phyloP scores from a whole-genome alignment of 371 early-diverging fungal species.

The Choanephora cucurbitarum region DNA sequence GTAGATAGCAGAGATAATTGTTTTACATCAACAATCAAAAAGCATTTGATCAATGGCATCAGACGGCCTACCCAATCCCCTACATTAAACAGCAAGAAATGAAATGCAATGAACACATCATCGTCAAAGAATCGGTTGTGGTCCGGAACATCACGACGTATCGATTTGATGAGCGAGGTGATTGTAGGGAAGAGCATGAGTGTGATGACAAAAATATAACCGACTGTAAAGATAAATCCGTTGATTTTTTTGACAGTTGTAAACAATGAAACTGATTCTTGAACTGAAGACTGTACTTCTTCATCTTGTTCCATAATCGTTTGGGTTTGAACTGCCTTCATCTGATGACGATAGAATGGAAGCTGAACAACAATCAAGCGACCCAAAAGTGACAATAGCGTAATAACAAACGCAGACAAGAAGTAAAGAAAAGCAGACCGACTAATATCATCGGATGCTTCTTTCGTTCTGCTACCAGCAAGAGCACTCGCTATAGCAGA shows the following conservation, averaged over 20 bases:
- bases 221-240: conserved; percentile 55
- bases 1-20: conserved; percentile 49
- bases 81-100: conserved; percentile 74
- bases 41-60: conserved; percentile 38
- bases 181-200: conserved; percentile 79
- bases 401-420: conserved; percentile 50
- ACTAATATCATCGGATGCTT: conserved; percentile 35
- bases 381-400: conserved; percentile 49
- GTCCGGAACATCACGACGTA: conserved; percentile 22
- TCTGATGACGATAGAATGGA: conserved; percentile 56
- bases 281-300: not conserved
- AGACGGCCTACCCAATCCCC: conserved; percentile 79
- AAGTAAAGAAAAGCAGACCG: conserved; percentile 65
- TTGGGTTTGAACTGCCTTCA: conserved; percentile 13
- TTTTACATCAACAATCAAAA: conserved; percentile 42
- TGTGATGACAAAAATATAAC: conserved; percentile 68
- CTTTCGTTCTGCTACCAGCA: conserved; percentile 18
- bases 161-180: conserved; percentile 69
- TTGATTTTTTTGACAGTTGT: conserved; percentile 33
- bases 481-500: conserved; percentile 58
- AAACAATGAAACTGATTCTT: conserved; percentile 15
- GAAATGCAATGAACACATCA: conserved; percentile 72
- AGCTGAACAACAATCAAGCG: conserved; percentile 43
- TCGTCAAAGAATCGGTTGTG: conserved; percentile 40
- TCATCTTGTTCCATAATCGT: conserved; percentile 12